Conservation (phyloP, 208 protist genomes). For the Lotmaria passim region DNA sequence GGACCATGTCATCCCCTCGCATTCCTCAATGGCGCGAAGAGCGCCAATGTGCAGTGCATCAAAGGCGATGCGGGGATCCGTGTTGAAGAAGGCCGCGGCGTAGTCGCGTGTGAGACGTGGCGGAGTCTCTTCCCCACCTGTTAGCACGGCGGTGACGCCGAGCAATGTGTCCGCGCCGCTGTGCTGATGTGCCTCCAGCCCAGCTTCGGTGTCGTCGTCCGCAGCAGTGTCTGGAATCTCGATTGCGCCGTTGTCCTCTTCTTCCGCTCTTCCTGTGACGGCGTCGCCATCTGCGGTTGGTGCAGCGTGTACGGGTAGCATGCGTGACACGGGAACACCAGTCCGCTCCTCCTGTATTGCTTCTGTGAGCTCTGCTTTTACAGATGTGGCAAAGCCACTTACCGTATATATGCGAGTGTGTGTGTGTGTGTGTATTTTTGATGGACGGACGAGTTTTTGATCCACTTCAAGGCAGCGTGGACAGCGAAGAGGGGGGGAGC, state of each 20-base stretch:
- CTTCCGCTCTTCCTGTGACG: too few relatives aligned
- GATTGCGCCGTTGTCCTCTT: conserved; percentile 18
- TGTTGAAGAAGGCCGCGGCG: conserved; percentile 61
- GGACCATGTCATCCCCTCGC: conserved; percentile 19
- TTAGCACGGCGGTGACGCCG: conserved; percentile 10
- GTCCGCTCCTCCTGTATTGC: too few relatives aligned
- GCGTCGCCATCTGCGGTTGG: too few relatives aligned
- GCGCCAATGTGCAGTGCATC: conserved; percentile 68
- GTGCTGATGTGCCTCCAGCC: neutral
- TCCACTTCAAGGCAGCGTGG: too few relatives aligned
- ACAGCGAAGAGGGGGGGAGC: too few relatives aligned
- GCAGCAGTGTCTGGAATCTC: conserved; percentile 11
- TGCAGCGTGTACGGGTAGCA: too few relatives aligned
- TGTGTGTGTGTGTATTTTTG: too few relatives aligned
- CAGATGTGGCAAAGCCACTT: too few relatives aligned
- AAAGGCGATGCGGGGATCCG: conserved; percentile 74
- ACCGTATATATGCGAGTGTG: too few relatives aligned
- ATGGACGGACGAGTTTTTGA: too few relatives aligned
- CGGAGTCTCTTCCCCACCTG: conserved; percentile 22
- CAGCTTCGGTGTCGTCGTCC: conserved; percentile 3
- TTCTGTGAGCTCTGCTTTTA: too few relatives aligned
- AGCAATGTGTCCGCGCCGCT: conserved; percentile 2
- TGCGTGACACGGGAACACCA: too few relatives aligned
- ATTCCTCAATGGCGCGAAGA: conserved; percentile 44
- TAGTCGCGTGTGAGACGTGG: conserved; percentile 32